Evolutionary conservation across 2,329 filamentous ascomycete species (phyloP), one percentile per base, ranked within the genome.

Genomic region (Fusarium clavum): DNA sequence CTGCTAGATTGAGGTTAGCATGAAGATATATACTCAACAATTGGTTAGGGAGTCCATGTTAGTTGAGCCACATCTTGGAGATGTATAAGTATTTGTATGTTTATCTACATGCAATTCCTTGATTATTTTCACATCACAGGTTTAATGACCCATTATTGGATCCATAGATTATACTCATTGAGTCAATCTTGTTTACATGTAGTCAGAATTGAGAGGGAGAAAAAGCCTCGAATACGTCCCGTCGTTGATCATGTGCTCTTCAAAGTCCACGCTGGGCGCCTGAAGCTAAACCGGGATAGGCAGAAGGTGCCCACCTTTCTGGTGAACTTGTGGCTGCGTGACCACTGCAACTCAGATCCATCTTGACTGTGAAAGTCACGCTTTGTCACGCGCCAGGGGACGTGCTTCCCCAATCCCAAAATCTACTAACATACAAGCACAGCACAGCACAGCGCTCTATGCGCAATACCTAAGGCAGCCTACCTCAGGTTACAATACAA

Each of bases 221-320:
- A 67, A 70, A 70, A 56, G 57, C 62, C 53, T 70, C 57, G 62
- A 72, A 63, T 67, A 51, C 53, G 52, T 72, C 56, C 44, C 61
- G 22, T 66, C 27, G 47, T 70, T 72, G 69, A 72, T 73, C 71
- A 73, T 73, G 71, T 73, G 71, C 70, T 64, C 70, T 38, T 24
- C 55, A 56, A 46, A 70, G 57, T 60, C 64, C 62, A 53, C 67
- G 62, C 52, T 67, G 65, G 61, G 57, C 57, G 59, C 59, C 59
- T 61, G 27, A 57, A 49, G 32, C 67, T 69, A 69, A 57, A 44
- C 67, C 57, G 32, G 43, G 47, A 64, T 57, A 59, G 55, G 59
- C 46, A 46, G 18, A 69, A 46, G 54, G 69, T 70, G 62, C 53
- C 63, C 62, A 72, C 70, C 65, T 51, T 66, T 66, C 49, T 72